These are phyloP conservation scores for Lentinus brumalis DNA, from an alignment of 768 basidiomycete species.

Conservation along the genomic window DNA sequence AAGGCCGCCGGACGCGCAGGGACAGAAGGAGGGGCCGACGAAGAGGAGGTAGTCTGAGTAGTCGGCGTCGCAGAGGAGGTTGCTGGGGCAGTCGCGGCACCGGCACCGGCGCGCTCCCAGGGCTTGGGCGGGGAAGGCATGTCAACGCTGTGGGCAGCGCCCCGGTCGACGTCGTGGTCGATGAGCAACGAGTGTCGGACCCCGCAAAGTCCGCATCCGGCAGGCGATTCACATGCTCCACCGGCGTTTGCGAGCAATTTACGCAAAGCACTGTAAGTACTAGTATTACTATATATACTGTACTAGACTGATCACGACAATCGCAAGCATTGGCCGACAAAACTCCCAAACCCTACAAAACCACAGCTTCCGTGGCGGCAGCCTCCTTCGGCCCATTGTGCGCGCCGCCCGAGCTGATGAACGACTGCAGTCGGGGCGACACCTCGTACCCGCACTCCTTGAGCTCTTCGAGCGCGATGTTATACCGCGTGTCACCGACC, in stretches of 20 bases:
- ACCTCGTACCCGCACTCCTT: constrained; percentile 54
- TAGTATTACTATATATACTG: background rate
- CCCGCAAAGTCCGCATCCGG: background rate
- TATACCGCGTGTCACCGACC: constrained; percentile 60
- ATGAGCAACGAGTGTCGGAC: constrained; percentile 1
- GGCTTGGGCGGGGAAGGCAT: constrained; percentile 91
- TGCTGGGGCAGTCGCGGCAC: constrained; percentile 32
- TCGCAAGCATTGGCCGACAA: background rate
- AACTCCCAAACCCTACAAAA: constrained; percentile 8
- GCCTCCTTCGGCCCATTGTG: constrained; percentile 6
- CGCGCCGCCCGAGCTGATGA: constrained; percentile 35
- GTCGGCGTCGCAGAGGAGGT: constrained; percentile 29
- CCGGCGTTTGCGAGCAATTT: background rate
- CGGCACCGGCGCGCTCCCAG: constrained; percentile 70
- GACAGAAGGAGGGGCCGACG: constrained; percentile 41
- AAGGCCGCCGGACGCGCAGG: constrained; percentile 68
- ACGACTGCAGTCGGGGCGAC: constrained; percentile 31
- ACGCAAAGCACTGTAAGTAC: background rate
- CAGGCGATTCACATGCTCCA: no score
- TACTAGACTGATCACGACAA: constrained; percentile 3
- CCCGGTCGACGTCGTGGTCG: constrained; percentile 18
- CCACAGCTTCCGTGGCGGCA: background rate
- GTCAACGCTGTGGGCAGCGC: background rate
- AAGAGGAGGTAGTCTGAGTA: constrained; percentile 15
- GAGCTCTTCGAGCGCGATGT: constrained; percentile 74